A percentile compares a stretch with the other conserved stretches of the same genome.
Conservation (phyloP, 345 rosid genomes). For the Syzygium oleosum region DNA sequence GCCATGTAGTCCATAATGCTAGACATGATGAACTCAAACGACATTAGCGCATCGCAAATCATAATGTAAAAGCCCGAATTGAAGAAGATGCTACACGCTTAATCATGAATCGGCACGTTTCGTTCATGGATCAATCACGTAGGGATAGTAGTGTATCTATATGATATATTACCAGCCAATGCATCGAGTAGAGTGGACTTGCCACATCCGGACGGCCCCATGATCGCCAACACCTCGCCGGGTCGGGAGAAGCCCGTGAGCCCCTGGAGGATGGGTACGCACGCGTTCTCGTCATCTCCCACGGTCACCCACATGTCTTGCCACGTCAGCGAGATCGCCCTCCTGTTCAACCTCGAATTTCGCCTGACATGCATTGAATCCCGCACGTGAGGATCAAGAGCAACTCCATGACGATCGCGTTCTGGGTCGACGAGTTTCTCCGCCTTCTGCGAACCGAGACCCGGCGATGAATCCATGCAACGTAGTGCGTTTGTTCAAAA, state of each 20-base stretch:
- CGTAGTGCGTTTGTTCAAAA: background rate
- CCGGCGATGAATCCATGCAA: background rate
- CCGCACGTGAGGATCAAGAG: rapidly evolving
- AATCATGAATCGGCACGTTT: background rate
- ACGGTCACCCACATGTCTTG: constrained; percentile 63
- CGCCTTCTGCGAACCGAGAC: background rate
- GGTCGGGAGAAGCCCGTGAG: constrained; percentile 72
- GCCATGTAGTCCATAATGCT: background rate
- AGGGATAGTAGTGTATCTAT: background rate
- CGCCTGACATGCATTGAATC: background rate
- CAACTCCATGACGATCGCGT: background rate
- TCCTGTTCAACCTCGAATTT: background rate
- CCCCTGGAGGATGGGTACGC: constrained; percentile 54
- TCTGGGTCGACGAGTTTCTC: background rate
- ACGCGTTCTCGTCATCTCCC: constrained; percentile 52
- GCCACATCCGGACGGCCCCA: constrained; percentile 97
- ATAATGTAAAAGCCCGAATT: background rate
- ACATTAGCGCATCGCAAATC: background rate
- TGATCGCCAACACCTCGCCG: constrained; percentile 70
- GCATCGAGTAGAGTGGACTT: constrained; percentile 90
- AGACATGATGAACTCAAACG: background rate
- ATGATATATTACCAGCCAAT: constrained; percentile 41
- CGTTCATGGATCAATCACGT: background rate
- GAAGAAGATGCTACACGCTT: background rate
- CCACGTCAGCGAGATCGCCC: constrained; percentile 27